phyloP scores from a whole-genome alignment of 306 rosid genomes.

The Sophora flavescens region DNA sequence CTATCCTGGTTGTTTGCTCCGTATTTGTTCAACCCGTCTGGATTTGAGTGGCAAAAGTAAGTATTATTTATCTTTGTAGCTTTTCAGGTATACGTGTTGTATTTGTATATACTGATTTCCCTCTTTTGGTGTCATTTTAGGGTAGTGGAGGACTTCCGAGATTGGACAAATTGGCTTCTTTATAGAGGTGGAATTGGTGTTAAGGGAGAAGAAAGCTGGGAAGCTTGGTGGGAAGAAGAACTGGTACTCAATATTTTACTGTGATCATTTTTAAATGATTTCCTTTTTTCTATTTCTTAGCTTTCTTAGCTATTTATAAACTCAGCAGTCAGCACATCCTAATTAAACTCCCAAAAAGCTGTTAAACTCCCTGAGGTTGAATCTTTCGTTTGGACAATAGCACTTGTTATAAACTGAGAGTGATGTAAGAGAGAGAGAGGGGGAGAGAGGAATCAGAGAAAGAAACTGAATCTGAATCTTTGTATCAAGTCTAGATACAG shows the following conservation, averaged over 20 bases:
- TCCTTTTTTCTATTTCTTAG: constrained; percentile 6
- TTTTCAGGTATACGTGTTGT: constrained; percentile 10
- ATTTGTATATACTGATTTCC: constrained; percentile 35
- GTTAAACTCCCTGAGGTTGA: background rate
- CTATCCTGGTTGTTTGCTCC: constrained; percentile 99
- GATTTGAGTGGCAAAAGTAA: constrained; percentile 99
- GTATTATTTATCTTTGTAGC: constrained; percentile 38
- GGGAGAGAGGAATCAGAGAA: too few relatives aligned
- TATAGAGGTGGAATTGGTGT: constrained; percentile 97
- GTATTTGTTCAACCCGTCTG: constrained; percentile 92
- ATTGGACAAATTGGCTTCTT: constrained; percentile 98
- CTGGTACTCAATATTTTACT: constrained; percentile 62
- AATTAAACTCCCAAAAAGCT: constrained; percentile 23
- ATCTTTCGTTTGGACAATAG: background rate
- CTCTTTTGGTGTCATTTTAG: constrained; percentile 52
- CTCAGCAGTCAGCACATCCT: constrained; percentile 3
- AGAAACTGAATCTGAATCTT: too few relatives aligned
- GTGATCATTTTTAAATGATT: constrained; percentile 22
- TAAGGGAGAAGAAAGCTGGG: constrained; percentile 99
- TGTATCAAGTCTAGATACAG: too few relatives aligned
- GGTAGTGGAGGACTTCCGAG: constrained; percentile 88
- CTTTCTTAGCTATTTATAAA: background rate
- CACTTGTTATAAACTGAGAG: background rate
- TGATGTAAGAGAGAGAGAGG: too few relatives aligned
- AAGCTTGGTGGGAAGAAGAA: constrained; percentile 99